Evolutionary conservation across 139 green algal genomes (phyloP).

Genomic region (Chlamydomonas asymmetrica): DNA sequence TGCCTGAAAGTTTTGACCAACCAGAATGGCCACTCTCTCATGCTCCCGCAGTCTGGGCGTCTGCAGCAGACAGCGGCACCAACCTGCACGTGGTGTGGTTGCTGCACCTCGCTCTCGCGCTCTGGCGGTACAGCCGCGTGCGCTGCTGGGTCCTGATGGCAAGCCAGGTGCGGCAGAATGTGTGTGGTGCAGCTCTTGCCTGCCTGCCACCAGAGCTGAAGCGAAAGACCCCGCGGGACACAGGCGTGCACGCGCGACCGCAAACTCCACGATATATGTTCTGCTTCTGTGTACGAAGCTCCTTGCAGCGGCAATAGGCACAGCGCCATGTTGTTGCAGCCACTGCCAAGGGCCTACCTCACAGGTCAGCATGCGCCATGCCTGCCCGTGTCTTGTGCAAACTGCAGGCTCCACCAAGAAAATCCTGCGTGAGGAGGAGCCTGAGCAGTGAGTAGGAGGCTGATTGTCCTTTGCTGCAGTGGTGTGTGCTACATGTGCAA

Average conservation of each 20-base stretch:
- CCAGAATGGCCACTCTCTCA: too few relatives aligned
- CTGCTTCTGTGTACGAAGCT: background rate
- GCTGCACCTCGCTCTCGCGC: too few relatives aligned
- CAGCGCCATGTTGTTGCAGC: background rate
- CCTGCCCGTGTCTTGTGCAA: too few relatives aligned
- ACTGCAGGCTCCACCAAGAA: slow-evolving; percentile 17
- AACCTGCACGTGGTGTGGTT: too few relatives aligned
- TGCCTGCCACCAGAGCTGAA: background rate
- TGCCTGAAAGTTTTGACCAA: too few relatives aligned
- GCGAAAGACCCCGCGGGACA: background rate
- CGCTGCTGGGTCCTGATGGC: slow-evolving; percentile 22
- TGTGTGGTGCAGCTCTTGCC: background rate
- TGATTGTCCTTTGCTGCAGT: background rate
- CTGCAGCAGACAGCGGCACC: too few relatives aligned
- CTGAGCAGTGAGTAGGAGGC: slow-evolving; percentile 16
- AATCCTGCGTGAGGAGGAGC: slow-evolving; percentile 32
- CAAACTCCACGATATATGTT: background rate
- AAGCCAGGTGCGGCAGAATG: slow-evolving; percentile 19
- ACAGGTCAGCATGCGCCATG: too few relatives aligned
- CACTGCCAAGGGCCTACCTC: background rate
- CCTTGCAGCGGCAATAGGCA: background rate
- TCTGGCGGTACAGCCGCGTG: too few relatives aligned
- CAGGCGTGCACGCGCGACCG: background rate
- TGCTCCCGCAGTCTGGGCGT: too few relatives aligned
- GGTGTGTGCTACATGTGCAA: too few relatives aligned